Base-by-base conservation (phyloP, 1,284 basidiomycete genomes). In the Marasmius oreades region DNA sequence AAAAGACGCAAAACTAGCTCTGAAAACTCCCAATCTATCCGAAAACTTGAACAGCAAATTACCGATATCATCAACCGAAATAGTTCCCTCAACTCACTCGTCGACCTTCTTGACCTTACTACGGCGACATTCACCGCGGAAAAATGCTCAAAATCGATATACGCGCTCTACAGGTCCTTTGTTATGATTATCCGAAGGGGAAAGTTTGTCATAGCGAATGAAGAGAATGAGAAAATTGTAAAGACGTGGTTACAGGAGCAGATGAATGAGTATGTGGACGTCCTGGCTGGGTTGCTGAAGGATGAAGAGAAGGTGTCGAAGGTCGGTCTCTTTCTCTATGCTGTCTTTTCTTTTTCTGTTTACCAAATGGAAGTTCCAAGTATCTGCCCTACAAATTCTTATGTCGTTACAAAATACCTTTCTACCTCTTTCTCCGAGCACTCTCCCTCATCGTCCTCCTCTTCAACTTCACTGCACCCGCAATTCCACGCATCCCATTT, bases 131-230 rank as follows among this genome's bases (percentile, higher is more conserved):
- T 75, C 59, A 73, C 82, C 44, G 70, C 86, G 0, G 75, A 79
- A 60, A 75, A 84, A 36, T 80, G 84, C 10, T 89, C 88, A 56
- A 93, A 89, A 65, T 85, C 84, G 0, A 77, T 93, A 10, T 96
- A 94, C 73, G 85, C 92, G 0, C 70, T 92, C 20, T 95, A 96
- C 70, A 77, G 93, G 26, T 77, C 89, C 14, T 95, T 93, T 67
- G 84, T 92, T 3, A 65, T 80, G 24, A 72, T 92, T 28, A 78
- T 93, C 43, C 70, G 77, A 6, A 76, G 77, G 48, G 81, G 84
- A 2, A 82, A 85, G 59, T 73, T 95, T 10, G 74, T 67, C 1
- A 60, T 70, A 11, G 72, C 70, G 16, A 73, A 72, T 18, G 71
- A 77, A 45, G 85, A 85, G 47, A 80, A 82, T 18, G 77, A 79